phyloP scores from a whole-genome alignment of 106 monocot species.

The Allium cepa region DNA sequence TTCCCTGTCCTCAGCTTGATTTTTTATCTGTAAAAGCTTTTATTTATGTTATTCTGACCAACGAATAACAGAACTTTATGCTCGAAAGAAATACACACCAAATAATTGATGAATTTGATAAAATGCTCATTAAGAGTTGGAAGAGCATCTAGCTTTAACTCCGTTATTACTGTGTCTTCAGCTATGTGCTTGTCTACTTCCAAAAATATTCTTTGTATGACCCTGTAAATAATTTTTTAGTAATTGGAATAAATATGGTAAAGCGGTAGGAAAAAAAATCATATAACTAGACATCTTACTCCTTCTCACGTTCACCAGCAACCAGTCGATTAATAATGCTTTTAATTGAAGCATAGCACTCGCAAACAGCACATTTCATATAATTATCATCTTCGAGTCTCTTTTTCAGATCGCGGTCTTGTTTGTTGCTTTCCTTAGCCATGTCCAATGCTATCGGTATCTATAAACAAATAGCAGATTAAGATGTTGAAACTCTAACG shows the following conservation, averaged over 20 bases:
- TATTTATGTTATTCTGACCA: background rate
- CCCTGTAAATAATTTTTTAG: constrained; percentile 22
- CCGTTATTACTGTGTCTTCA: constrained; percentile 29
- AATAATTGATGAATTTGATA: constrained; percentile 47
- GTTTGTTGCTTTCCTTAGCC: constrained; percentile 54
- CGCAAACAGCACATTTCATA: constrained; percentile 55
- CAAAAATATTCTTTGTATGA: constrained; percentile 60
- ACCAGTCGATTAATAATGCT: constrained; percentile 49
- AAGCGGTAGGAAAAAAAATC: background rate
- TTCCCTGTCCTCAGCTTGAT: constrained; percentile 34
- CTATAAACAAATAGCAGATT: constrained; percentile 11
- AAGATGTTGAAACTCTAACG: background rate
- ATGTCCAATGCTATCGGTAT: constrained; percentile 82
- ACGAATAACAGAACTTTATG: background rate
- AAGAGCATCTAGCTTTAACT: constrained; percentile 69
- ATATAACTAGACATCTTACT: constrained; percentile 30
- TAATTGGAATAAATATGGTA: background rate
- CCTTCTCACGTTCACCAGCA: constrained; percentile 35
- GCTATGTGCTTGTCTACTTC: constrained; percentile 50
- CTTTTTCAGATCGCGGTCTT: constrained; percentile 53
- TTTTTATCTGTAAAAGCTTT: constrained; percentile 24
- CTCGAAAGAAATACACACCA: constrained; percentile 32
- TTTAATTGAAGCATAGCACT: constrained; percentile 68
- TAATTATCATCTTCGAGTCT: constrained; percentile 47
- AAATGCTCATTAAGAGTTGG: constrained; percentile 55